These are phyloP conservation scores for Kodamaea kakaduensis DNA, from an alignment of 805 yeast genomes.

Conservation along the genomic window DNA sequence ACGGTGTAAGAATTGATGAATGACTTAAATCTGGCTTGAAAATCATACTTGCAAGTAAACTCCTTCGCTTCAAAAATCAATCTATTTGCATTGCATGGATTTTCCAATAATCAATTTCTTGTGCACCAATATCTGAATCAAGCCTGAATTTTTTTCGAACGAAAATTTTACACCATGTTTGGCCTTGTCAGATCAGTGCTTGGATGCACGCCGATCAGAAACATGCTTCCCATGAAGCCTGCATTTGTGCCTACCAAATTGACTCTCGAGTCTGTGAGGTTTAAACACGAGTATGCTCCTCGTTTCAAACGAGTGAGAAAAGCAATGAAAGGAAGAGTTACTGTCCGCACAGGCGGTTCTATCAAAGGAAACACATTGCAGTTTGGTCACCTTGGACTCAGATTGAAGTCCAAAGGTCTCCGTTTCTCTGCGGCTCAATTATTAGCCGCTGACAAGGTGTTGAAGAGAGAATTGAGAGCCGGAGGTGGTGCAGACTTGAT, in stretches of 20 bases:
- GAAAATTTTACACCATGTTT: slow-evolving; percentile 11
- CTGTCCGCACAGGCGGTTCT: slow-evolving; percentile 94
- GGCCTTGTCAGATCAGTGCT: slow-evolving; percentile 11
- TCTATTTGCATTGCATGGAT: too few species aligned
- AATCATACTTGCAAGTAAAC: too few species aligned
- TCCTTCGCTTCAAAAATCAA: too few species aligned
- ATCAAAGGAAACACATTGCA: slow-evolving; percentile 78
- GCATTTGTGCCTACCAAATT: background rate
- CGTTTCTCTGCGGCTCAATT: slow-evolving; percentile 84
- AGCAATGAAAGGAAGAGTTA: slow-evolving; percentile 89
- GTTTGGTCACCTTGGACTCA: slow-evolving; percentile 80
- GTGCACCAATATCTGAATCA: too few species aligned
- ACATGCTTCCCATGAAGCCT: slow-evolving; percentile 2
- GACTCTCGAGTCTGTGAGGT: slow-evolving; percentile 28
- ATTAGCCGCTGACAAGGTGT: slow-evolving; percentile 83
- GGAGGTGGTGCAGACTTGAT: slow-evolving; percentile 61
- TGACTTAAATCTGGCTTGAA: too few species aligned
- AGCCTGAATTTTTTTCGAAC: slow-evolving; percentile 1
- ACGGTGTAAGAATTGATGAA: too few species aligned
- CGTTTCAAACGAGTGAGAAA: slow-evolving; percentile 63
- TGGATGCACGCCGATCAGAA: slow-evolving; percentile 2
- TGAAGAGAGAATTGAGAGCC: slow-evolving; percentile 80
- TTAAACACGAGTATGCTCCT: slow-evolving; percentile 74
- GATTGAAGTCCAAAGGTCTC: slow-evolving; percentile 84
- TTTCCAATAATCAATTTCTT: too few species aligned